Evolutionary conservation across 768 basidiomycete species (phyloP), one percentile per base, ranked within the genome.

Genomic region (Mrakia hoshinonis): DNA sequence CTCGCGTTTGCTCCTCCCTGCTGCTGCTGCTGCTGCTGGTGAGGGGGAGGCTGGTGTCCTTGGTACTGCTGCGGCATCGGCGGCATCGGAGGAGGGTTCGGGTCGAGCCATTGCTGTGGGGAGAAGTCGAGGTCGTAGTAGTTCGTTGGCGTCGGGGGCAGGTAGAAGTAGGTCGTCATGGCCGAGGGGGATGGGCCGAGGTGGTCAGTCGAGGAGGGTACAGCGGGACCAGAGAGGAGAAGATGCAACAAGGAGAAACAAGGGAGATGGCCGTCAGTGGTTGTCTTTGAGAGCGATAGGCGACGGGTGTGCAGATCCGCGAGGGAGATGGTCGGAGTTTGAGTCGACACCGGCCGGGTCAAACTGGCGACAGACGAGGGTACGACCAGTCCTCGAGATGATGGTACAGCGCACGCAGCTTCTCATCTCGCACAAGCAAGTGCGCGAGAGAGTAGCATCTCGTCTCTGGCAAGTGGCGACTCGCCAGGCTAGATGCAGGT

Each of bases 21-120:
- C 34, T 52, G 49, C 7, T 39, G 63, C 29, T 34, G 43, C 34
- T 52, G 49, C 7, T 39, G 63, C 18, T 26, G 62, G 13, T 70
- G 69, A 47, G 39, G 46, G 43, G 52, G 69, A 38, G 52, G 38
- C 38, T 66, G 63, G 31, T 71, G 70, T 6, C 63, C 48, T 11
- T 70, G 47, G 48, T 63, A 47, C 47, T 38, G 38, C 51, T 22
- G 49, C 11, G 60, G 54, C 36, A 48, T 34, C 15, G 29, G 49
- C 7, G 60, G 54, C 36, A 48, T 54, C 6, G 29, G 54, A 38
- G 54, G 39, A 15, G 58, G 67, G 20, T 62, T 39, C 26, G 64
- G 70, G 3, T 72, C 62, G 46, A 72, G 70, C 70, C 70, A 72
- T 67, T 72, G 70, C 70, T 72, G 70, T 0, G 43, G 49, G 43